These are phyloP conservation scores for Flaveria bidentis DNA, from an alignment of 129 eudicot genomes.

Conservation along the genomic window DNA sequence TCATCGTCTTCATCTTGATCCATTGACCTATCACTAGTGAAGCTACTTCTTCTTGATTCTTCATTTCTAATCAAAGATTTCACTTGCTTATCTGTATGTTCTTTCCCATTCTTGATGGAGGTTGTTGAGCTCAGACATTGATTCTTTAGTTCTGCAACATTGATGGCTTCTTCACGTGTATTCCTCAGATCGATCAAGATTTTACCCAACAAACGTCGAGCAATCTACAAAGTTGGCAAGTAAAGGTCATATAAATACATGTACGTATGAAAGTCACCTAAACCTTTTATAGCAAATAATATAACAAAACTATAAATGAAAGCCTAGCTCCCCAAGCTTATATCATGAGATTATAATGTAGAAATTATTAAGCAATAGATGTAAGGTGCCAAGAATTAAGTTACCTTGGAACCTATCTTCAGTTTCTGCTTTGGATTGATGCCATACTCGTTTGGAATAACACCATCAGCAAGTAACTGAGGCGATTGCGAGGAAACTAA, in stretches of 20 bases:
- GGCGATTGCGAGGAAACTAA: too few relatives aligned
- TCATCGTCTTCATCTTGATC: constrained; percentile 96
- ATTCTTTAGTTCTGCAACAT: constrained; percentile 85
- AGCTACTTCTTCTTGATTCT: constrained; percentile 60
- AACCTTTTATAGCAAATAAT: background rate
- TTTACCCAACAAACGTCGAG: constrained; percentile 93
- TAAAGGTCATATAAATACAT: background rate
- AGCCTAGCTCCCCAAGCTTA: background rate
- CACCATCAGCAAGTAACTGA: constrained; percentile 99
- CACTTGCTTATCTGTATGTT: constrained; percentile 53
- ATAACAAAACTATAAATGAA: background rate
- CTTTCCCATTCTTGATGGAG: constrained; percentile 43
- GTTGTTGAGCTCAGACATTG: constrained; percentile 47
- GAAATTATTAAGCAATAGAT: background rate
- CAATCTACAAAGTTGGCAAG: constrained; percentile 58
- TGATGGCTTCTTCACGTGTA: constrained; percentile 95
- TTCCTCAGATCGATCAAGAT: constrained; percentile 89
- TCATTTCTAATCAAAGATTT: constrained; percentile 52
- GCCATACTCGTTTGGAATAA: constrained; percentile 95
- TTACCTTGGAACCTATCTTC: constrained; percentile 96
- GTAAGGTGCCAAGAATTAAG: background rate
- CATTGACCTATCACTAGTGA: constrained; percentile 73
- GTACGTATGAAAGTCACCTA: background rate
- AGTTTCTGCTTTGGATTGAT: constrained; percentile 90
- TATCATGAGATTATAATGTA: background rate